These are phyloP conservation scores for Barnettozyma botsteinii DNA, from an alignment of 805 yeast species.

Conservation along the genomic window DNA sequence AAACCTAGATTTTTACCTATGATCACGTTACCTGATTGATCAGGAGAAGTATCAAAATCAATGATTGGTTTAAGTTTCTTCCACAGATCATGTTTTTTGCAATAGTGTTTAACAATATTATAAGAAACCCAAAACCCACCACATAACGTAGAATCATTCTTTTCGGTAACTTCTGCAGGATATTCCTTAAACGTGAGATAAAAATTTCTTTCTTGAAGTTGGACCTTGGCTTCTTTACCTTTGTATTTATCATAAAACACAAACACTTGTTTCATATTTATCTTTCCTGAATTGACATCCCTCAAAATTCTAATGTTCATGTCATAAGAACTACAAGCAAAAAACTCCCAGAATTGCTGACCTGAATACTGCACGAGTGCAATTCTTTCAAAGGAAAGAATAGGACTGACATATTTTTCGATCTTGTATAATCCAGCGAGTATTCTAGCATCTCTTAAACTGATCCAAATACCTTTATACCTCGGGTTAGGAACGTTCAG, in stretches of 20 bases:
- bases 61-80: constrained; percentile 14
- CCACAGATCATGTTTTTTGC: constrained; percentile 16
- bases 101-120: constrained; percentile 13
- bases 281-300: constrained; percentile 10
- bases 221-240: constrained; percentile 8
- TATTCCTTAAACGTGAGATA: constrained; percentile 7
- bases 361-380: constrained; percentile 24
- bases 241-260: constrained; percentile 15
- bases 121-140: constrained; percentile 27
- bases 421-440: constrained; percentile 19
- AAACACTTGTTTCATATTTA: constrained; percentile 25
- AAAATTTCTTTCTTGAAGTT: constrained; percentile 15
- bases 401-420: constrained; percentile 13
- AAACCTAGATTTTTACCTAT: constrained; percentile 11
- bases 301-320: constrained; percentile 23
- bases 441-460: constrained; percentile 19
- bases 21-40: constrained; percentile 3
- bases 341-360: constrained; percentile 21
- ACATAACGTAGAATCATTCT: constrained; percentile 23
- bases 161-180: constrained; percentile 5
- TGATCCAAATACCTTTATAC: constrained; percentile 21
- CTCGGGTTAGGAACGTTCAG: neutral
- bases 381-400: constrained; percentile 23
- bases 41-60: constrained; percentile 15
- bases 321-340: constrained; percentile 15